Evolutionary conservation across 352 stramenopile genomes (phyloP).

Genomic region (Phytophthora pisi): DNA sequence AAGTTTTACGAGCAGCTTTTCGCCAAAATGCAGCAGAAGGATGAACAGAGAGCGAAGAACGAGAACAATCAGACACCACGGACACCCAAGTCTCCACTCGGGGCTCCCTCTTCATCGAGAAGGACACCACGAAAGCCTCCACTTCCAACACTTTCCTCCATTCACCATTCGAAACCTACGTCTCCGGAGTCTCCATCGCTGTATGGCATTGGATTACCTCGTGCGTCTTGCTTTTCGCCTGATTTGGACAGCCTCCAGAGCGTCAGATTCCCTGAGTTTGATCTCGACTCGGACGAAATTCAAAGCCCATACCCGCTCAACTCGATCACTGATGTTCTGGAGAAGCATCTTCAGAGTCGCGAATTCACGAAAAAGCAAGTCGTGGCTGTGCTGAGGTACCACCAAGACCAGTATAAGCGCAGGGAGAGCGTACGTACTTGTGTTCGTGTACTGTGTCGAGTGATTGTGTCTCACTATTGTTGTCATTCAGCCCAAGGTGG

Average conservation of each 20-base stretch:
- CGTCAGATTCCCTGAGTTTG: slow-evolving; percentile 27
- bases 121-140: slow-evolving; percentile 41
- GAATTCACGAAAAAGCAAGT: slow-evolving; percentile 63
- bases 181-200: slow-evolving; percentile 23
- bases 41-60: slow-evolving; percentile 36
- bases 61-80: slow-evolving; percentile 18
- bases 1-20: slow-evolving; percentile 77
- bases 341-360: slow-evolving; percentile 51
- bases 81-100: slow-evolving; percentile 17
- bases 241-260: slow-evolving; percentile 22
- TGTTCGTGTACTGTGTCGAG: not conserved
- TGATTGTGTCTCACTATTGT: not conserved
- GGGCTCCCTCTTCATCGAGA: slow-evolving; percentile 10
- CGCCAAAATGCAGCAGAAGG: slow-evolving; percentile 61
- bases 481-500: slow-evolving; percentile 14
- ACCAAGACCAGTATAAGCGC: slow-evolving; percentile 38
- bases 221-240: slow-evolving; percentile 28
- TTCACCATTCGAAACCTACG: slow-evolving; percentile 8
- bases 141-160: slow-evolving; percentile 34
- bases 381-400: slow-evolving; percentile 42
- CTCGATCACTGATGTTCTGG: slow-evolving; percentile 40
- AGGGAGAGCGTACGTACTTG: slow-evolving; percentile 26
- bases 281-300: slow-evolving; percentile 12
- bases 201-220: slow-evolving; percentile 20
- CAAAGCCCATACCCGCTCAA: slow-evolving; percentile 45